Evolutionary conservation across 1,139 yeast species (phyloP), one percentile per base, ranked within the genome.

Genomic region (Pneumocystis sp.): DNA sequence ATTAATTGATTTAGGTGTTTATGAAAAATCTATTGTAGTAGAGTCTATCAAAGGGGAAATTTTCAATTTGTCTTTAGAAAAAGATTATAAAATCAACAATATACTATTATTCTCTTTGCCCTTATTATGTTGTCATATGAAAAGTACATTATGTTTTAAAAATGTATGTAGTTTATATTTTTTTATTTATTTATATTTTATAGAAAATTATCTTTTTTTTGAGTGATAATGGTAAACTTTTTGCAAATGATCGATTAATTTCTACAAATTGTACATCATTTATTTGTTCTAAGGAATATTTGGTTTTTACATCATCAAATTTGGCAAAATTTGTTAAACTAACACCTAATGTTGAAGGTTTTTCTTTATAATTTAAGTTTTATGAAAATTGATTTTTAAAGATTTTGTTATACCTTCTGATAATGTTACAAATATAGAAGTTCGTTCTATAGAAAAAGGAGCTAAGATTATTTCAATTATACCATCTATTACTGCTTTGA

Each of bases 381-480:
- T 74, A 75, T 65, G 74, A 74, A 25, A 42, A 31, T n/a, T 59
- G 31, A 42, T 39, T 21, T 31, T 25, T 56, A 75, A 74, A 60
- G 72, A 73, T 61, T 74, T 74, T 64, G 67, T 68, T 15, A 63
- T 69, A 45, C 44, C 45, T 10, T 39, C 44, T 19, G 67, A 57
- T 29, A 66, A 65, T 7, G 59, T 66, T 5, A 71, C 72, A 50
- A 96, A 90, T 74, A 98, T 93, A 76, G 83, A 97, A 76, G 81
- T 87, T 31, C 83, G 99, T 71, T 84, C 86, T 66, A 85, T 95
- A 65, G 99, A 95, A 76, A 81, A 97, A 69, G 98, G 98, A 0
- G 89, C 97, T 0, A 72, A 87, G 42, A 76, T 95, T 64, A 89
- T 93, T 0, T 80, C 93, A 61, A 84, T 84, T 0, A 85, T 90